Percentiles rank a stretch among this genome's conserved stretches.
phyloP scores from a whole-genome alignment of 78 protist genomes.

The Protostelium mycophagum region DNA sequence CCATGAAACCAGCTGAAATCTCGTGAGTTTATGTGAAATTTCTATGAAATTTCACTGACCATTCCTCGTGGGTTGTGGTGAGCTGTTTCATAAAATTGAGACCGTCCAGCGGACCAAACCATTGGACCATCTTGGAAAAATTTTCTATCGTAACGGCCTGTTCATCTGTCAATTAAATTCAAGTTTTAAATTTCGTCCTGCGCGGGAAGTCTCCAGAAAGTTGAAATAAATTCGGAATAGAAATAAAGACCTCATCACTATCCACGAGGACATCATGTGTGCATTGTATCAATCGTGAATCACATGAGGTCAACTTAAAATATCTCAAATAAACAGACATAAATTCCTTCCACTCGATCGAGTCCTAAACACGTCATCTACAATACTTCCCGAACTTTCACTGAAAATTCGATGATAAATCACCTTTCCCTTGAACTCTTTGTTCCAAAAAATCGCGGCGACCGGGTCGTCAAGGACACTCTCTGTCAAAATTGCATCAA shows the following conservation, averaged over 20 bases:
- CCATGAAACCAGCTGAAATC: neutral
- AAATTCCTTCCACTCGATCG: neutral
- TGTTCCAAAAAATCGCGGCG: neutral
- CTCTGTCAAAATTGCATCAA: neutral
- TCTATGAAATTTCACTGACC: neutral
- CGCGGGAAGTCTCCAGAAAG: too few species aligned
- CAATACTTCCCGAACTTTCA: too few species aligned
- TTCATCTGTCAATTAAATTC: neutral
- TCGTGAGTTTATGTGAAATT: neutral
- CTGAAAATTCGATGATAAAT: neutral
- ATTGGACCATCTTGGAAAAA: neutral
- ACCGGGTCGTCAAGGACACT: neutral
- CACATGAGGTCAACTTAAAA: too few species aligned
- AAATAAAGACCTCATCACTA: neutral
- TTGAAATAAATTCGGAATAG: too few species aligned
- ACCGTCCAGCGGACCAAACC: neutral
- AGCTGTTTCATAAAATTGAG: neutral
- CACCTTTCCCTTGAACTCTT: neutral
- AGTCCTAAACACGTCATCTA: neutral
- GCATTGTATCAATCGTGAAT: too few species aligned
- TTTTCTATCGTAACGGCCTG: neutral
- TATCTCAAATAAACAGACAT: neutral
- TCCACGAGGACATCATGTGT: neutral
- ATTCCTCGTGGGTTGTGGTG: neutral
- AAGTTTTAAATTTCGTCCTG: neutral